These are phyloP conservation scores for Talaromyces marneffei DNA, from an alignment of 2,329 filamentous ascomycete genomes.

Conservation along the genomic window DNA sequence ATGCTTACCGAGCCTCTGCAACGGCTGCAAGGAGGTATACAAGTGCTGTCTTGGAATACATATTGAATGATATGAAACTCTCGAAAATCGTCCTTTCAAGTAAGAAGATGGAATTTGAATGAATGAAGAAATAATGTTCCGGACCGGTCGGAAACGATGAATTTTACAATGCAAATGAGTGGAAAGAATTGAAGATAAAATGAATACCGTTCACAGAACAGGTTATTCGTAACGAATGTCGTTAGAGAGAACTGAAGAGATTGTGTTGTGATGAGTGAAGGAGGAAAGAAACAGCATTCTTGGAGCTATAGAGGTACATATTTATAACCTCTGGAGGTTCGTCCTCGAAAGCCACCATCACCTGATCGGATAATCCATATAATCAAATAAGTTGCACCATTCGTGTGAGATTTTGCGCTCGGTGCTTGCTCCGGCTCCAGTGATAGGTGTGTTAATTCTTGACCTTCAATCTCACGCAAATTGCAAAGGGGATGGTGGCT, in stretches of 20 bases:
- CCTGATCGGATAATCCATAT: background rate
- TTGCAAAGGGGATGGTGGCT: background rate
- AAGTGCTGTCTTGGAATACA: conserved; percentile 2
- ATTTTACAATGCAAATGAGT: background rate
- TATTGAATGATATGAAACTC: background rate
- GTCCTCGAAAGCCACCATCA: too few species aligned
- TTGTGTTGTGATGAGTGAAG: background rate
- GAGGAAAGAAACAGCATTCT: background rate
- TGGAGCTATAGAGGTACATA: background rate
- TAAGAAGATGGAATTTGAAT: background rate
- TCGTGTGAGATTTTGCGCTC: background rate
- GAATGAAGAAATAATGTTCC: background rate
- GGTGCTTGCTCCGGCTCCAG: background rate
- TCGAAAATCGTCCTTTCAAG: background rate
- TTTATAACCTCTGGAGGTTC: background rate
- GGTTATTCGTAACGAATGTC: conserved; percentile 1
- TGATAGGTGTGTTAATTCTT: background rate
- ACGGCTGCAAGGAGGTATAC: background rate
- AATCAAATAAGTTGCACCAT: background rate
- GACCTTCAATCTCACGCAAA: background rate
- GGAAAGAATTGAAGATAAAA: background rate
- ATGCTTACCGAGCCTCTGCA: conserved; percentile 4
- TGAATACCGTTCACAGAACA: conserved; percentile 2
- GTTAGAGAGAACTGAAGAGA: conserved; percentile 3
- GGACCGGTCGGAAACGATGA: background rate